Conservation (phyloP, 2,329 filamentous ascomycete species). For the Juglanconis sp. region DNA sequence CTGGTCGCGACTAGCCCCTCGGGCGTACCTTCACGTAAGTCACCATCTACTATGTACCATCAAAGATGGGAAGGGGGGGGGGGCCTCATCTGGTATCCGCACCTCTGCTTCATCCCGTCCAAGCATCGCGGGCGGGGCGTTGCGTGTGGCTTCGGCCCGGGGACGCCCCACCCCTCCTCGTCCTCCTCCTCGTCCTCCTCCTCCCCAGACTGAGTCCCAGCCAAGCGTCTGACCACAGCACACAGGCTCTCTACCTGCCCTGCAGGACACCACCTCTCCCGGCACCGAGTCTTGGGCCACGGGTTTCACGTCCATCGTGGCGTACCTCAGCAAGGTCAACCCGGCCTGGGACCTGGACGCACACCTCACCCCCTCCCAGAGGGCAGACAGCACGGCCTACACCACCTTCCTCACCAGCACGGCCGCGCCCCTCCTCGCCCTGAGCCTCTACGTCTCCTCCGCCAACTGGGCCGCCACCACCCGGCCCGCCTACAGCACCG, state of each 20-base stretch:
- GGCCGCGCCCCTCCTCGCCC: slow-evolving; percentile 75
- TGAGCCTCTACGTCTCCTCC: slow-evolving; percentile 85
- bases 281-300: slow-evolving; percentile 50
- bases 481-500: slow-evolving; percentile 72
- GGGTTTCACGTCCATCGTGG: slow-evolving; percentile 60
- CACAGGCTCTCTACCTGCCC: slow-evolving; percentile 53
- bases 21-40: slow-evolving; percentile 67
- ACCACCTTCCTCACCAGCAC: slow-evolving; percentile 70
- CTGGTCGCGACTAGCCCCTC: slow-evolving; percentile 70
- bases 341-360: slow-evolving; percentile 36
- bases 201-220: background rate
- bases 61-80: too few relatives aligned
- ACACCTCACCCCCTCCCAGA: slow-evolving; percentile 35
- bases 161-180: slow-evolving; percentile 2
- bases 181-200: slow-evolving; percentile 1
- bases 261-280: slow-evolving; percentile 49
- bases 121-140: slow-evolving; percentile 6
- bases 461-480: slow-evolving; percentile 80
- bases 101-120: slow-evolving; percentile 6
- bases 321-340: slow-evolving; percentile 44
- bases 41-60: too few relatives aligned
- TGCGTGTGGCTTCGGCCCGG: slow-evolving; percentile 1
- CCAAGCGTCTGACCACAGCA: slow-evolving; percentile 18
- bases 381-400: slow-evolving; percentile 50
- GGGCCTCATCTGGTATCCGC: too few relatives aligned